Conservation (phyloP, 2,329 filamentous ascomycete species). For the Xylaria sp. region DNA sequence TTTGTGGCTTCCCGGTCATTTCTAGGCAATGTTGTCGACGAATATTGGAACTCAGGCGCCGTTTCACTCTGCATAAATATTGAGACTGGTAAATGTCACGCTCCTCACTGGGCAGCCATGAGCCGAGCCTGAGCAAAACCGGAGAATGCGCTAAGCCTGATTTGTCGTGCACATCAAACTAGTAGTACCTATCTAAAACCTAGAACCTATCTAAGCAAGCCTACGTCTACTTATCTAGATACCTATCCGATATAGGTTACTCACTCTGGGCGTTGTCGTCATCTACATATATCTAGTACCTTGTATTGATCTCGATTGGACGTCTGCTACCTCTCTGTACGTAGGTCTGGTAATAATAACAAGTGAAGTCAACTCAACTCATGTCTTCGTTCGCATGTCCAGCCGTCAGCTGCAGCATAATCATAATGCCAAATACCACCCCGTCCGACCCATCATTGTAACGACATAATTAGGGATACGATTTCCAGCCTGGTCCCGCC, state of each 20-base stretch:
- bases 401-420: slow-evolving; percentile 14
- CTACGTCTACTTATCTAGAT: no score
- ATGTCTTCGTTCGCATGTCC: neutral
- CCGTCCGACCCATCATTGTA: neutral
- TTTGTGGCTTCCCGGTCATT: no score
- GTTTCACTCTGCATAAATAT: no score
- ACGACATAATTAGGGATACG: neutral
- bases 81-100: no score
- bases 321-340: neutral
- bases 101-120: neutral
- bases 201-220: no score
- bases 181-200: no score
- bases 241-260: neutral
- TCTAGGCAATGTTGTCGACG: no score
- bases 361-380: slow-evolving; percentile 4
- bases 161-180: slow-evolving; percentile 9
- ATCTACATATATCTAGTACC: no score
- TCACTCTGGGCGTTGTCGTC: neutral
- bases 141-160: slow-evolving; percentile 26
- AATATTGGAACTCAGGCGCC: no score
- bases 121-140: slow-evolving; percentile 36
- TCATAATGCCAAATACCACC: slow-evolving; percentile 3
- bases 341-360: slow-evolving; percentile 5
- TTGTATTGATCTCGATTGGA: neutral
- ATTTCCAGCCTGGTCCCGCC: neutral